phyloP scores from a whole-genome alignment of 495 filamentous ascomycete genomes.

The Podospora conica region DNA sequence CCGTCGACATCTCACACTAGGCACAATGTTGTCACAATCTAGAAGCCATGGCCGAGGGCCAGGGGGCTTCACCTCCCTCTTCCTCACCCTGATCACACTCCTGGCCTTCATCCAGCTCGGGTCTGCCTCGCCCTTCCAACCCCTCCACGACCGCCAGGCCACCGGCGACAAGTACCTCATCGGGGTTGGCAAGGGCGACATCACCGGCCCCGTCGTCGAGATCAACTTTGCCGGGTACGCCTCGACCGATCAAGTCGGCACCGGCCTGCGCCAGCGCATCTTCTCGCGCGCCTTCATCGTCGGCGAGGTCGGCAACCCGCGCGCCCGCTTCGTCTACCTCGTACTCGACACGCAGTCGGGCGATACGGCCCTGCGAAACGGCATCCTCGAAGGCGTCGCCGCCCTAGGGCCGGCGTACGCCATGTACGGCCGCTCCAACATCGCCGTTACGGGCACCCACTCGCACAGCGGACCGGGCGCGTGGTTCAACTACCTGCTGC shows the following conservation, averaged over 20 bases:
- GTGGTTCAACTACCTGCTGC: slow-evolving; percentile 94
- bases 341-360: slow-evolving; percentile 84
- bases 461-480: slow-evolving; percentile 89
- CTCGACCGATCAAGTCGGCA: slow-evolving; percentile 74
- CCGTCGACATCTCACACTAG: background rate
- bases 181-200: slow-evolving; percentile 89
- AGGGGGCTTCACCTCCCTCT: background rate
- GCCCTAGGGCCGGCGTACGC: slow-evolving; percentile 62
- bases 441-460: slow-evolving; percentile 90
- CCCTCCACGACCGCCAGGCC: background rate
- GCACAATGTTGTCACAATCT: background rate
- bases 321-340: slow-evolving; percentile 79
- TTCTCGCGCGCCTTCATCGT: slow-evolving; percentile 91
- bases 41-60: background rate
- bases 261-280: slow-evolving; percentile 81
- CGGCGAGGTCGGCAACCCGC: slow-evolving; percentile 56
- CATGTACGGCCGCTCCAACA: slow-evolving; percentile 73
- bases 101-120: background rate
- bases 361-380: slow-evolving; percentile 84
- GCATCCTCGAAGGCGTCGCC: slow-evolving; percentile 67
- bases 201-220: slow-evolving; percentile 93
- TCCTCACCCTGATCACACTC: background rate
- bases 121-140: background rate
- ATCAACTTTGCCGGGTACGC: slow-evolving; percentile 93
- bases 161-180: slow-evolving; percentile 10